A percentile compares a stretch with the other conserved stretches of the same genome.
These are phyloP conservation scores for Verticillium isaacii DNA, from an alignment of 2,329 filamentous ascomycete genomes.

Conservation along the genomic window DNA sequence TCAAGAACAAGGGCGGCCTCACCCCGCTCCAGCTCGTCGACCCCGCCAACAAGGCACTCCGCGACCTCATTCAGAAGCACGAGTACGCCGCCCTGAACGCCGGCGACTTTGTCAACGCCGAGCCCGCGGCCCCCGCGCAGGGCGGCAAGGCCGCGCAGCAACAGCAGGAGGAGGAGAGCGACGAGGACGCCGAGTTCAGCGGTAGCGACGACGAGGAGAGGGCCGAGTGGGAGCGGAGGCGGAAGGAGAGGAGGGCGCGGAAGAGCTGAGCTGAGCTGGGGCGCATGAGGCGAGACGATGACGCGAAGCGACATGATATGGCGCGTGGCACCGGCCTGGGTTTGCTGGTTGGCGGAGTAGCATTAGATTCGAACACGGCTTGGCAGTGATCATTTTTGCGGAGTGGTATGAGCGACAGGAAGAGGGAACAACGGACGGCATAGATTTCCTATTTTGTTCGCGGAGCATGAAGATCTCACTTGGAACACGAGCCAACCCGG, in stretches of 20 bases:
- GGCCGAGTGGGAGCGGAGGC: slow-evolving; percentile 54
- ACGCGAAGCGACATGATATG: background rate
- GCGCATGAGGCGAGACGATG: too few relatives aligned
- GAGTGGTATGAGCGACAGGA: background rate
- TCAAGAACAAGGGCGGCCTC: slow-evolving; percentile 67
- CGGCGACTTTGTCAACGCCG: slow-evolving; percentile 48
- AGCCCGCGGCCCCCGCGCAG: slow-evolving; percentile 16
- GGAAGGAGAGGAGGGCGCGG: slow-evolving; percentile 32
- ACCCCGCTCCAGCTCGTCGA: slow-evolving; percentile 70
- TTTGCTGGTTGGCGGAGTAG: background rate
- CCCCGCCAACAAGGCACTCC: slow-evolving; percentile 59
- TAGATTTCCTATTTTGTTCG: background rate
- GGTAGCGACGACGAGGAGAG: slow-evolving; percentile 62
- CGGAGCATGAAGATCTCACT: background rate
- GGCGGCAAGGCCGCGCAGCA: slow-evolving; percentile 9
- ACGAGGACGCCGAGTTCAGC: slow-evolving; percentile 56
- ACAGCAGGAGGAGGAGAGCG: slow-evolving; percentile 27
- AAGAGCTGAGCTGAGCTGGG: background rate
- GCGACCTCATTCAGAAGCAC: slow-evolving; percentile 61
- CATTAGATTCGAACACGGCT: background rate
- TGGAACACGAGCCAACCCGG: background rate
- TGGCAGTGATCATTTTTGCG: background rate
- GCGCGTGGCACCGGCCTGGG: background rate
- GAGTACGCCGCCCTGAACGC: slow-evolving; percentile 60
- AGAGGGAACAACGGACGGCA: background rate